These are phyloP conservation scores for Wickerhamomyces sydowiorum DNA, from an alignment of 805 yeast species.

Conservation along the genomic window DNA sequence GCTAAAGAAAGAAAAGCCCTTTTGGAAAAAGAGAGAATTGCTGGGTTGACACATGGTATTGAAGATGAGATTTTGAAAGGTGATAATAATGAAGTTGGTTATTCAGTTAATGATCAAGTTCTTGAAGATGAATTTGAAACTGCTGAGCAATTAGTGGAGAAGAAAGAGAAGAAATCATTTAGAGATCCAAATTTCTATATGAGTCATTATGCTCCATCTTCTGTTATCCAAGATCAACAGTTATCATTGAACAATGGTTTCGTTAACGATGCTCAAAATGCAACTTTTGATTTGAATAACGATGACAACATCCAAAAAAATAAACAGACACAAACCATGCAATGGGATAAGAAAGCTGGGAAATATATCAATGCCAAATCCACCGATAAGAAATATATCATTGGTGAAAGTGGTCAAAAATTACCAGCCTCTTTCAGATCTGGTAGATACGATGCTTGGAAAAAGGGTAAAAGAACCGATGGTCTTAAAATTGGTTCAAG, in stretches of 20 bases:
- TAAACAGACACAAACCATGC: conserved; percentile 61
- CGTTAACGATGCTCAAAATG: conserved; percentile 76
- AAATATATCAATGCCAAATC: conserved; percentile 80
- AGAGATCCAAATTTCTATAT: conserved; percentile 77
- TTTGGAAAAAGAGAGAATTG: conserved; percentile 64
- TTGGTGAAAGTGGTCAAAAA: conserved; percentile 90
- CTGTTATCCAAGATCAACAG: conserved; percentile 79
- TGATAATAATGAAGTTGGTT: conserved; percentile 43
- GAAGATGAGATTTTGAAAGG: conserved; percentile 68
- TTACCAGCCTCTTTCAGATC: conserved; percentile 89
- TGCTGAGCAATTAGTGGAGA: conserved; percentile 29
- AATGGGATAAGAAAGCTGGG: conserved; percentile 93
- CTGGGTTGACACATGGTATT: conserved; percentile 66
- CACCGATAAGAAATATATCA: conserved; percentile 77
- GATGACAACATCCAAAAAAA: conserved; percentile 66
- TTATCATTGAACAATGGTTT: conserved; percentile 54
- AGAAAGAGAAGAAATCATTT: conserved; percentile 38
- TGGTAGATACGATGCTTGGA: conserved; percentile 93
- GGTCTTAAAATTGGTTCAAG: conserved; percentile 50
- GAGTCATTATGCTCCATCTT: conserved; percentile 84
- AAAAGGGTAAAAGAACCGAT: conserved; percentile 55
- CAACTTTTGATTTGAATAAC: conserved; percentile 80
- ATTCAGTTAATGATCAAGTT: conserved; percentile 35
- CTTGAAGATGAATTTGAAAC: conserved; percentile 34
- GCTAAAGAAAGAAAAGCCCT: conserved; percentile 66